Base-by-base conservation (phyloP, 2,329 filamentous ascomycete species). In the Penicillium sp. region DNA sequence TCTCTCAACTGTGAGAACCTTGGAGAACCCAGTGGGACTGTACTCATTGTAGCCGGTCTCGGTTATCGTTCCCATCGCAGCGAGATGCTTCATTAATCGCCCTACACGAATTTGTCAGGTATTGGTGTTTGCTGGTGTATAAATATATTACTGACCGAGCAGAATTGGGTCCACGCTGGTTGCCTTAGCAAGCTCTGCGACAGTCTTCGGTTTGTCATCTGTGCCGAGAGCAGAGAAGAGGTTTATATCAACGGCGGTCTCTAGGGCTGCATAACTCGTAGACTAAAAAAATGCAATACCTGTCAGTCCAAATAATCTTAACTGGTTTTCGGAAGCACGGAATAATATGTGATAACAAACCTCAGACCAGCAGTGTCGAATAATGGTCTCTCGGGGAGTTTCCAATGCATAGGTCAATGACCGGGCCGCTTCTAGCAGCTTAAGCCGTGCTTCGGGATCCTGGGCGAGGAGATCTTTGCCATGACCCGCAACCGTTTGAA, bases 361-460 rank as follows among this genome's bases (percentile, higher is more conserved):
- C 38, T 81, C 72, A 0, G 76, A 77, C 77, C 79, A 82, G 59
- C 67, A 72, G 45, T 81, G 78, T 54, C 77, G 72, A 53, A 81
- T 72, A 72, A 81, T 80, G 0, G 78, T 78, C 67, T 82, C 80
- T 7, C 79, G 71, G 0, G 80, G 80, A 0, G 77, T 81, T 62
- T 82, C 79, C 13, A 73, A 67, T 54, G 62, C 73, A 37, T 61
- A 57, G 1, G 63, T 59, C 40, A 70, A 54, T 6, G 62, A 49
- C 8, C 63, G 59, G 6, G 63, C 59, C 0, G 64, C 45, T 43
- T 65, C 57, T 8, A 68, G 45, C 4, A 69, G 50, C 6, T 58
- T 60, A 4, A 19, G 6, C 8, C 50, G 38, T 31, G 50, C 50
- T 27, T 35, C 19, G 3, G 40, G 19, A 31, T 52, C 40, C 15